Evolutionary conservation across 2,329 filamentous ascomycete species (phyloP), one percentile per base, ranked within the genome.

Genomic region (Pyricularia pennisetigena): DNA sequence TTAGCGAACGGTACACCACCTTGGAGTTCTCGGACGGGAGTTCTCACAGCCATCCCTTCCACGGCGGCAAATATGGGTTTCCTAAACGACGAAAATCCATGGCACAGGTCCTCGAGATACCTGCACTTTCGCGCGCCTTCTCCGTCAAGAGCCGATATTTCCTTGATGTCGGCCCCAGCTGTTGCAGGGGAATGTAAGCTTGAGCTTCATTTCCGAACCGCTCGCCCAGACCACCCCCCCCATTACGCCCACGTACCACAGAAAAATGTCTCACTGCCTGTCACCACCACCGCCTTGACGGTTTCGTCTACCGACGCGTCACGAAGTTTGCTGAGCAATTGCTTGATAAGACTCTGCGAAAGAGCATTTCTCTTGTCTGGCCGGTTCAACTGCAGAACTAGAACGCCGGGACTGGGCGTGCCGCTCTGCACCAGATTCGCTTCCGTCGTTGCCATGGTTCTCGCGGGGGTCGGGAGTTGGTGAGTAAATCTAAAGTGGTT

Each of bases 61-160:
- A 85, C 82, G 24, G 81, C 82, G 10, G 82, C 82, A 68, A 85
- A 76, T 64, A 83, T 71, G 2, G 82, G 83, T 72, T 84, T 84
- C 32, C 75, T 74, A 70, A 80, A 76, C n/a, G 70, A 69, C 26
- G 73, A 74, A 65, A 80, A 75, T 20, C 74, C 77, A 65, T 75
- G 71, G 32, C 75, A 76, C 26, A 84, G 78, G 70, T 84, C 78
- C 73, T 80, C 76, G 68, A 80, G 75, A 70, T 67, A 79, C 49
- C 68, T 68, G 20, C 69, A 70, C 59, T 70, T 67, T 35, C 74
- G 71, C 7, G 77, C 78, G 30, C 72, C 71, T 12, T 72, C 69
- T 4, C 75, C 74, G 5, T 72, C 71, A 20, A 79, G 68, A 35
- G 71, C 69, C 7, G 71, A 68, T n/a, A 79, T 72, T 68, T 79